These are phyloP conservation scores for Fomitopsis betulina DNA, from an alignment of 1,284 basidiomycete species.

Conservation along the genomic window DNA sequence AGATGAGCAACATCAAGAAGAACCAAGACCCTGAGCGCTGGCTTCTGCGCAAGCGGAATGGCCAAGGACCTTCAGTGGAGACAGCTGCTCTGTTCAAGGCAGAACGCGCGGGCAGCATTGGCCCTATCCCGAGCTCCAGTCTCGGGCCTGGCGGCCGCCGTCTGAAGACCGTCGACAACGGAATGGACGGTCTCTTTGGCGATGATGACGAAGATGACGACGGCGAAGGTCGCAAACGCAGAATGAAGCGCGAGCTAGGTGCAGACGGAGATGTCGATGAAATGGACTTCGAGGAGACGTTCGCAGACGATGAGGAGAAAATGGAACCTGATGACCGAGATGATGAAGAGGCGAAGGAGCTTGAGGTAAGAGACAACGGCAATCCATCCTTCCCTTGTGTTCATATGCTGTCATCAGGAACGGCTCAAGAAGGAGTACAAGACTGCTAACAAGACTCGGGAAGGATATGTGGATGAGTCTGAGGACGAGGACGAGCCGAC, in stretches of 20 bases:
- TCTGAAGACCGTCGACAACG: conserved; percentile 60
- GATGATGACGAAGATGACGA: conserved; percentile 62
- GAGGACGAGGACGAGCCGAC: conserved; percentile 59
- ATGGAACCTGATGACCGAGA: conserved; percentile 65
- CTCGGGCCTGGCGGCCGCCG: conserved; percentile 60
- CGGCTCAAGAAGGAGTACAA: conserved; percentile 81
- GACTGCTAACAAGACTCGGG: conserved; percentile 67
- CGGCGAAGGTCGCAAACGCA: conserved; percentile 39
- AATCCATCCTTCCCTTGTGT: neutral
- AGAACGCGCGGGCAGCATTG: conserved; percentile 43
- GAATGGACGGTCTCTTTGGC: conserved; percentile 55
- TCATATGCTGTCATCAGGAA: conserved; percentile 44
- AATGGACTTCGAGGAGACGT: conserved; percentile 78
- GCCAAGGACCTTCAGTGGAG: conserved; percentile 50
- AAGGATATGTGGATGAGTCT: conserved; percentile 63
- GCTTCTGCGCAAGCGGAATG: conserved; percentile 55
- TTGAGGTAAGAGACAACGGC: conserved; percentile 49
- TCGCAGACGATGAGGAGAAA: conserved; percentile 85
- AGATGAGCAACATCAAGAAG: conserved; percentile 54
- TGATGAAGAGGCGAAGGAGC: conserved; percentile 81
- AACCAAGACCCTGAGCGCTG: conserved; percentile 72
- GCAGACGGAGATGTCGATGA: conserved; percentile 78
- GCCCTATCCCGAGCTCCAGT: conserved; percentile 40
- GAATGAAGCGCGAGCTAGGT: conserved; percentile 51
- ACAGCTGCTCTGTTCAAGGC: conserved; percentile 65